These are phyloP conservation scores for Trichocladium uniseriatum DNA, from an alignment of 495 filamentous ascomycete species.

Conservation along the genomic window DNA sequence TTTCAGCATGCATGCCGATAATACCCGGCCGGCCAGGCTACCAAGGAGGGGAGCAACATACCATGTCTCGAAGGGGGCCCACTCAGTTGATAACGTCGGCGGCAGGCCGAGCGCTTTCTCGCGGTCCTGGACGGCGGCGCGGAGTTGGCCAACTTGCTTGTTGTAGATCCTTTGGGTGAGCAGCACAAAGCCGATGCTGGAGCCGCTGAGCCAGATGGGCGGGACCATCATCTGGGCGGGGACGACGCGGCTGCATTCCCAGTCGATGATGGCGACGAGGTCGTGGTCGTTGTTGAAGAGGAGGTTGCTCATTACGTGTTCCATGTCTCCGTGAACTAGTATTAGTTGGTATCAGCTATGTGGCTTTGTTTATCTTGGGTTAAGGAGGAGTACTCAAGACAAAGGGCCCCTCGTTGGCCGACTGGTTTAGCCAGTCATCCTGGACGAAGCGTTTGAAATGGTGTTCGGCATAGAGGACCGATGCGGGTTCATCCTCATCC, in stretches of 20 bases:
- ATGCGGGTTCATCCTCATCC: not conserved
- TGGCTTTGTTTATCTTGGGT: not conserved
- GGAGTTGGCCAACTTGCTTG: not conserved
- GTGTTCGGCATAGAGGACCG: not conserved
- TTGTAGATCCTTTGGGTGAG: not conserved
- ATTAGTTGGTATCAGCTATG: not conserved
- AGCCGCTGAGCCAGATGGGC: not conserved
- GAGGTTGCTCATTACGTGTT: not conserved
- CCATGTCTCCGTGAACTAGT: conserved; percentile 2
- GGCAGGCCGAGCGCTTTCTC: not conserved
- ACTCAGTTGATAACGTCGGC: not conserved
- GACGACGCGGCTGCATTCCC: conserved; percentile 5
- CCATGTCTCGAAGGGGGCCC: not conserved
- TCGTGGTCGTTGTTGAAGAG: conserved; percentile 1
- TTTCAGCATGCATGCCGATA: too few relatives aligned
- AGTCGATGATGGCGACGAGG: not conserved
- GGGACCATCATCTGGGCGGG: conserved; percentile 1
- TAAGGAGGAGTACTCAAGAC: not conserved
- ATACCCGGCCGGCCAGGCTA: too few relatives aligned
- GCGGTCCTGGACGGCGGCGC: not conserved
- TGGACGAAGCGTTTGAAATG: not conserved
- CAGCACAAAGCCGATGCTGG: not conserved
- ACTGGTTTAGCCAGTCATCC: not conserved
- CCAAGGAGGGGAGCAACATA: not conserved
- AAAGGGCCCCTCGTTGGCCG: not conserved